phyloP scores from a whole-genome alignment of 345 rosid genomes.

The Populus nigra region DNA sequence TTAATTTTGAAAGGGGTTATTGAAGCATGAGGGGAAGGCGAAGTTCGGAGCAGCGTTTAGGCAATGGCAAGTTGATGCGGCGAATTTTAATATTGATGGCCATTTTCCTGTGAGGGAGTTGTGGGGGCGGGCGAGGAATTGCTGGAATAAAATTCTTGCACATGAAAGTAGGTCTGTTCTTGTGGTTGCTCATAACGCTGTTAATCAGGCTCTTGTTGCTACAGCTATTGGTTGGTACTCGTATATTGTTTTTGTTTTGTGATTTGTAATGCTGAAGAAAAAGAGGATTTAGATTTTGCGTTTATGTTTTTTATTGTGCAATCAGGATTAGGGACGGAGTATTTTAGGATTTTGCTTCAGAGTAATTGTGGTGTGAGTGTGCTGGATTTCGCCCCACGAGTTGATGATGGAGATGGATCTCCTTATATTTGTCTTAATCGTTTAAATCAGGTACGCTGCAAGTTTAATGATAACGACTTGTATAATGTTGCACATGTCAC shows the following conservation, averaged over 20 bases:
- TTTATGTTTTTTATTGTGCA: constrained; percentile 4
- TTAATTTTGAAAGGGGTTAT: constrained; percentile 61
- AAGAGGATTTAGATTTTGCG: background rate
- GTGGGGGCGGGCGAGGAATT: constrained; percentile 74
- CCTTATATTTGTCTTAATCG: constrained; percentile 83
- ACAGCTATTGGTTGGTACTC: constrained; percentile 67
- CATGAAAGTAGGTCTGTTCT: constrained; percentile 83
- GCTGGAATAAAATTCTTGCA: constrained; percentile 64
- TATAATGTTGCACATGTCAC: background rate
- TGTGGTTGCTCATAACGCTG: constrained; percentile 97
- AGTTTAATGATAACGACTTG: background rate
- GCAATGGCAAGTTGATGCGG: constrained; percentile 82
- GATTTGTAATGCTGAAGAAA: too few relatives aligned
- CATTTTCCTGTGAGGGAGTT: constrained; percentile 87
- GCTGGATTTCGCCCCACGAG: constrained; percentile 65
- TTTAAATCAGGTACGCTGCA: constrained; percentile 63
- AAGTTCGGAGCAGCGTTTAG: constrained; percentile 71
- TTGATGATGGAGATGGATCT: constrained; percentile 67
- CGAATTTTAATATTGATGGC: constrained; percentile 78
- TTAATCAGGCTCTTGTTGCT: constrained; percentile 87
- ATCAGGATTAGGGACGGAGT: constrained; percentile 74
- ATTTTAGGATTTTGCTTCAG: constrained; percentile 82
- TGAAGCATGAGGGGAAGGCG: constrained; percentile 81
- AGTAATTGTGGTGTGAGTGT: constrained; percentile 95
- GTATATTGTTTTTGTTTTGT: constrained; percentile 2